Evolutionary conservation across 805 yeast genomes (phyloP).

Genomic region (Zygoascus bituminiphila): DNA sequence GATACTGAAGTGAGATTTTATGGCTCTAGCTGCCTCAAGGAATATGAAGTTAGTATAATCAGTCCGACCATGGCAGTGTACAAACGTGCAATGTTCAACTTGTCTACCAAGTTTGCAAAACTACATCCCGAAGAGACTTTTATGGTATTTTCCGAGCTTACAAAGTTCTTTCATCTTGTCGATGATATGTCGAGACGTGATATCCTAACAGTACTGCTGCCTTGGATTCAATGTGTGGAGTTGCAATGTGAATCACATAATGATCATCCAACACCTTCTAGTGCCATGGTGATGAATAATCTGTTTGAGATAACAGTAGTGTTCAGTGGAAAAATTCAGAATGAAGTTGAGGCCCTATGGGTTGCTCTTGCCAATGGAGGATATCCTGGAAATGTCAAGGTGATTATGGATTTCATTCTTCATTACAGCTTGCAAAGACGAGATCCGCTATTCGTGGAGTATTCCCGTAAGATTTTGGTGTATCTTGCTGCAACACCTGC

Average conservation of each 20-base stretch:
- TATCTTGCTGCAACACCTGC: constrained; percentile 48
- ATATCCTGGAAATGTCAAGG: constrained; percentile 59
- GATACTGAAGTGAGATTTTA: constrained; percentile 54
- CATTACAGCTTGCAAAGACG: constrained; percentile 60
- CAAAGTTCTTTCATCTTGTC: constrained; percentile 59
- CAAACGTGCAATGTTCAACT: constrained; percentile 74
- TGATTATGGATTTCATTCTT: constrained; percentile 62
- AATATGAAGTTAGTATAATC: constrained; percentile 61
- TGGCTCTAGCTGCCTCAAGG: constrained; percentile 44
- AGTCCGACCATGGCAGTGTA: constrained; percentile 75
- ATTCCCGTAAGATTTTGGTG: constrained; percentile 72
- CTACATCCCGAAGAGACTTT: constrained; percentile 51
- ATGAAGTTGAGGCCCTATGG: constrained; percentile 93
- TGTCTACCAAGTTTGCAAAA: constrained; percentile 64
- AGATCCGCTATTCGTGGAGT: constrained; percentile 66
- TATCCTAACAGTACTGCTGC: constrained; percentile 67
- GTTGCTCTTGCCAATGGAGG: constrained; percentile 78
- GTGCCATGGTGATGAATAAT: constrained; percentile 68
- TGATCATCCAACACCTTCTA: constrained; percentile 30
- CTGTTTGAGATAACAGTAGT: constrained; percentile 77
- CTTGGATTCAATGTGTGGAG: constrained; percentile 87
- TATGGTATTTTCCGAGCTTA: constrained; percentile 60
- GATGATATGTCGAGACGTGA: constrained; percentile 60
- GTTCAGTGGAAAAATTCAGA: constrained; percentile 64
- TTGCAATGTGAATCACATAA: constrained; percentile 35